Evolutionary conservation across 2,329 filamentous ascomycete species (phyloP).

Genomic region (Penicillium sp.): DNA sequence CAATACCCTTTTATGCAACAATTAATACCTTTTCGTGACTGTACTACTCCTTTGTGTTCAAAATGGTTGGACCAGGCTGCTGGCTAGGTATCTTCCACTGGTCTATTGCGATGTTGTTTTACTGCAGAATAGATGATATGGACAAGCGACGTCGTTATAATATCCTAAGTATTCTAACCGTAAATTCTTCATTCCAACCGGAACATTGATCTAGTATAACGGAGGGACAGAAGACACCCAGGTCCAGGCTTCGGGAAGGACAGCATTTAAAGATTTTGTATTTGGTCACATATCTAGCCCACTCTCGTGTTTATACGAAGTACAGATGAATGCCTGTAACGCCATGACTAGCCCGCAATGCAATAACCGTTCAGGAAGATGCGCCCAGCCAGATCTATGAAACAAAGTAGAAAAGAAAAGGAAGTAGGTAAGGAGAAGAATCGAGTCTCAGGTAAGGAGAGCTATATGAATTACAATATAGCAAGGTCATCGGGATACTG

Average conservation of each 20-base stretch:
- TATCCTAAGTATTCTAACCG: not conserved
- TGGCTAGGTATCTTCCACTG: not conserved
- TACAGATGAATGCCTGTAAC: slow-evolving; percentile 14
- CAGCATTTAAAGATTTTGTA: not conserved
- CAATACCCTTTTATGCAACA: slow-evolving; percentile 14
- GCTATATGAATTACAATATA: not conserved
- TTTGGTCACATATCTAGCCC: not conserved
- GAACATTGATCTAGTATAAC: no score
- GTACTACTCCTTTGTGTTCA: not conserved
- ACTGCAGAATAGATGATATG: not conserved
- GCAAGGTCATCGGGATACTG: slow-evolving; percentile 14
- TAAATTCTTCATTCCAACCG: not conserved
- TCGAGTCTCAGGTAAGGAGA: not conserved
- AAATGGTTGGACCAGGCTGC: not conserved
- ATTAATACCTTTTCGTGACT: not conserved
- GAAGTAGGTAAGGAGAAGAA: not conserved
- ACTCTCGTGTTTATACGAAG: slow-evolving; percentile 1
- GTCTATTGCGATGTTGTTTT: not conserved
- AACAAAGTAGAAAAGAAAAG: not conserved
- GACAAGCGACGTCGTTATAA: not conserved
- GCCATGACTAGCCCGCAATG: slow-evolving; percentile 19
- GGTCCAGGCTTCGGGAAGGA: no score
- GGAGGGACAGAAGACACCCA: no score
- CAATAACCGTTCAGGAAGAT: not conserved
- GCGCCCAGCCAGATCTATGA: not conserved